phyloP scores from a whole-genome alignment of 129 eudicot genomes.

The Heracleum sosnowskyi region DNA sequence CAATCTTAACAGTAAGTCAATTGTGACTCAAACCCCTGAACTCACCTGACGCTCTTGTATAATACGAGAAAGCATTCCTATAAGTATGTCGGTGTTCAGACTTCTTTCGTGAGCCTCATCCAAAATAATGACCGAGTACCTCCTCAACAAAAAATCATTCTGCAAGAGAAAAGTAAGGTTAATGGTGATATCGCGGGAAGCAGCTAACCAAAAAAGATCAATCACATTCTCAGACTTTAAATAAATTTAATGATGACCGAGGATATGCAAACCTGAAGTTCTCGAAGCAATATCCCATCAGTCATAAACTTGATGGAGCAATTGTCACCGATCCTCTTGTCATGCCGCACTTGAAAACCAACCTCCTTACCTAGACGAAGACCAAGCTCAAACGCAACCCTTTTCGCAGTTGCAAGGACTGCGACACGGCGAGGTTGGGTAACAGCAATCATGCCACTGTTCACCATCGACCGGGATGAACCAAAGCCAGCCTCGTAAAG shows the following conservation, averaged over 20 bases:
- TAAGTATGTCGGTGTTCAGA: constrained; percentile 92
- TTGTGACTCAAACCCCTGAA: not conserved
- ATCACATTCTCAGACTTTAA: not conserved
- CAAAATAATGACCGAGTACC: constrained; percentile 72
- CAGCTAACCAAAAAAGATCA: not conserved
- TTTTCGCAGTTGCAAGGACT: constrained; percentile 87
- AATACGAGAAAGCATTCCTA: constrained; percentile 92
- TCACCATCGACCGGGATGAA: constrained; percentile 23
- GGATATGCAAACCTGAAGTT: constrained; percentile 52
- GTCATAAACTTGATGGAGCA: constrained; percentile 96
- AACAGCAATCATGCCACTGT: constrained; percentile 85
- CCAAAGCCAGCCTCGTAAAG: constrained; percentile 95
- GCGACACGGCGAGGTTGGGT: constrained; percentile 99
- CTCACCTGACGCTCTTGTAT: constrained; percentile 63
- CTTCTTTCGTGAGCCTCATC: constrained; percentile 99
- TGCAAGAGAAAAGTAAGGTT: constrained; percentile 26
- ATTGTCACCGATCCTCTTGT: constrained; percentile 65
- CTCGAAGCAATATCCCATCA: constrained; percentile 96
- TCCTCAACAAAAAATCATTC: constrained; percentile 75
- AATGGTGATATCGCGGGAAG: not conserved
- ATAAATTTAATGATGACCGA: not conserved
- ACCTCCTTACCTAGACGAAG: constrained; percentile 79
- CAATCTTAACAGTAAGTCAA: not conserved
- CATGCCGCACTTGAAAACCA: constrained; percentile 95
- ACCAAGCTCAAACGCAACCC: constrained; percentile 93